These are phyloP conservation scores for Cercospora nicotianae DNA, from an alignment of 2,329 filamentous ascomycete species.

Conservation along the genomic window DNA sequence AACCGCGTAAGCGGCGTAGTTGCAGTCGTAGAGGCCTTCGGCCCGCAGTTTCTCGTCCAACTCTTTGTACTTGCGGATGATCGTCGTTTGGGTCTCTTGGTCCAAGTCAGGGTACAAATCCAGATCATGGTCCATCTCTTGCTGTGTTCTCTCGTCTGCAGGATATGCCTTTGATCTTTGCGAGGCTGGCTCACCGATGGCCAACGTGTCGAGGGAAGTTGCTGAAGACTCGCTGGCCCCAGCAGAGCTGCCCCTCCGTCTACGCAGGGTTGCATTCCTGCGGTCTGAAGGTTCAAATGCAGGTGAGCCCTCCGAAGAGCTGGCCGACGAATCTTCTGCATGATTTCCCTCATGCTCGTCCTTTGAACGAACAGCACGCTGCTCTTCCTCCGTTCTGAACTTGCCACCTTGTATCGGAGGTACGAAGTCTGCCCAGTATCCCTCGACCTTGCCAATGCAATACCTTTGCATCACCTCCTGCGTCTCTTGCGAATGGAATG, in stretches of 20 bases:
- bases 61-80: constrained; percentile 78
- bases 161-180: constrained; percentile 46
- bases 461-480: constrained; percentile 75
- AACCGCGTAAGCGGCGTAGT: constrained; percentile 74
- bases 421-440: constrained; percentile 80
- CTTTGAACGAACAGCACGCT: constrained; percentile 15
- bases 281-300: constrained; percentile 56
- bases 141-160: constrained; percentile 69
- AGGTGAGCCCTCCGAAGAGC: constrained; percentile 59
- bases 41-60: constrained; percentile 70
- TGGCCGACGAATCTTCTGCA: constrained; percentile 50
- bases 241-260: constrained; percentile 40
- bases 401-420: constrained; percentile 89
- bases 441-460: constrained; percentile 78
- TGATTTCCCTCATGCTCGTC: constrained; percentile 28
- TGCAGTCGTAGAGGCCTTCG: constrained; percentile 79
- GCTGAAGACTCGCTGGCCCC: constrained; percentile 49
- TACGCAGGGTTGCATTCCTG: constrained; percentile 36
- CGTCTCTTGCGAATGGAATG: constrained; percentile 85
- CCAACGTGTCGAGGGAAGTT: constrained; percentile 60
- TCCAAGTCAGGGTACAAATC: constrained; percentile 81
- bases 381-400: constrained; percentile 60
- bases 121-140: constrained; percentile 73
- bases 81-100: constrained; percentile 67
- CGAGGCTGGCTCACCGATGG: constrained; percentile 38